Evolutionary conservation across 2,329 filamentous ascomycete genomes (phyloP).

Genomic region (Rhynchosporium agropyri): DNA sequence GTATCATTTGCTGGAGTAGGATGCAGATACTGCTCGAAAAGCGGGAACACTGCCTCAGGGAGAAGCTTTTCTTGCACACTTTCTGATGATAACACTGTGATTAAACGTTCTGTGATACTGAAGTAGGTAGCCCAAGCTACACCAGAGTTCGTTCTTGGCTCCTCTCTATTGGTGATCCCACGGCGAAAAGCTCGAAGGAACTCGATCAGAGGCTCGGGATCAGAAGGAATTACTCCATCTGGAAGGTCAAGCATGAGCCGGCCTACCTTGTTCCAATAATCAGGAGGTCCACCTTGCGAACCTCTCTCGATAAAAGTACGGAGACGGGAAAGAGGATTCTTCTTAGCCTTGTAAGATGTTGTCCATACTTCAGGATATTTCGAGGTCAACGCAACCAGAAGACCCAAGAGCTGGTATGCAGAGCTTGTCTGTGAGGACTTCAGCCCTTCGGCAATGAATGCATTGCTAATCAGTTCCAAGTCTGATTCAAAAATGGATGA

Average conservation of each 20-base stretch:
- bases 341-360: slow-evolving; percentile 55
- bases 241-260: slow-evolving; percentile 62
- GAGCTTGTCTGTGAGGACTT: slow-evolving; percentile 74
- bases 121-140: slow-evolving; percentile 79
- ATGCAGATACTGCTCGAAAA: slow-evolving; percentile 57
- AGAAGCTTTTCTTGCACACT: slow-evolving; percentile 51
- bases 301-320: slow-evolving; percentile 78
- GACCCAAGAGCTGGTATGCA: slow-evolving; percentile 68
- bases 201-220: slow-evolving; percentile 57
- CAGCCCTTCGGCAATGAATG: slow-evolving; percentile 73
- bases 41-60: slow-evolving; percentile 54
- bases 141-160: slow-evolving; percentile 67
- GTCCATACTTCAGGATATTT: slow-evolving; percentile 74
- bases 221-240: slow-evolving; percentile 54
- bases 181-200: slow-evolving; percentile 69
- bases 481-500: slow-evolving; percentile 52
- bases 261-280: slow-evolving; percentile 73
- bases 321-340: slow-evolving; percentile 58
- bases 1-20: slow-evolving; percentile 27
- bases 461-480: slow-evolving; percentile 54
- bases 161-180: slow-evolving; percentile 74
- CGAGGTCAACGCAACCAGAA: slow-evolving; percentile 67
- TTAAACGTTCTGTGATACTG: slow-evolving; percentile 59
- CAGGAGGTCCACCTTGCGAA: slow-evolving; percentile 73
- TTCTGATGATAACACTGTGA: slow-evolving; percentile 49